These are phyloP conservation scores for Claviceps sorghi DNA, from an alignment of 2,329 filamentous ascomycete species.

Conservation along the genomic window DNA sequence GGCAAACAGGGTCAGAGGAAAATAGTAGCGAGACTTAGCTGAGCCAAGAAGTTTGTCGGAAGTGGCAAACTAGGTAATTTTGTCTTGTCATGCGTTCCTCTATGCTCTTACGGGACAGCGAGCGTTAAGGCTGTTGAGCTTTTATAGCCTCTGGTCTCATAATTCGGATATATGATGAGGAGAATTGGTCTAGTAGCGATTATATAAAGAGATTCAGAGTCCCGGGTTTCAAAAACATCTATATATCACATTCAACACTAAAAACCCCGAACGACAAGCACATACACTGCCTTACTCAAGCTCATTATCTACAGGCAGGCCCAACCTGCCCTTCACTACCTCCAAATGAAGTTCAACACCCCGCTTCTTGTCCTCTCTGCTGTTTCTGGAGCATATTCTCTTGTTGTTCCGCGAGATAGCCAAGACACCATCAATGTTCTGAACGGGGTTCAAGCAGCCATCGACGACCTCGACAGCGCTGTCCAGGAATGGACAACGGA, in stretches of 20 bases:
- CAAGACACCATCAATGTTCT: background rate
- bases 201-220: background rate
- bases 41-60: background rate
- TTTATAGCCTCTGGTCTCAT: background rate
- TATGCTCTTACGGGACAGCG: background rate
- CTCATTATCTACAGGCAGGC: background rate
- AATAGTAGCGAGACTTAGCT: background rate
- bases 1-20: background rate
- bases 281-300: background rate
- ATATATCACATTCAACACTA: background rate
- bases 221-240: background rate
- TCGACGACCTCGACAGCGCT: background rate
- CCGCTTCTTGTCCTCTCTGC: background rate
- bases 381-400: background rate
- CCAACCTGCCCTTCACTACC: background rate
- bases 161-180: background rate
- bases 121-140: background rate
- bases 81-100: background rate
- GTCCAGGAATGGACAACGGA: slow-evolving; percentile 1
- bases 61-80: too few species aligned
- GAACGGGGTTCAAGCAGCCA: background rate
- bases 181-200: background rate
- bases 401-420: slow-evolving; percentile 1
- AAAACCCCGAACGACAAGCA: background rate
- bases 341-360: slow-evolving; percentile 4